phyloP scores from a whole-genome alignment of 805 yeast species.

The Kuraishia capsulata region DNA sequence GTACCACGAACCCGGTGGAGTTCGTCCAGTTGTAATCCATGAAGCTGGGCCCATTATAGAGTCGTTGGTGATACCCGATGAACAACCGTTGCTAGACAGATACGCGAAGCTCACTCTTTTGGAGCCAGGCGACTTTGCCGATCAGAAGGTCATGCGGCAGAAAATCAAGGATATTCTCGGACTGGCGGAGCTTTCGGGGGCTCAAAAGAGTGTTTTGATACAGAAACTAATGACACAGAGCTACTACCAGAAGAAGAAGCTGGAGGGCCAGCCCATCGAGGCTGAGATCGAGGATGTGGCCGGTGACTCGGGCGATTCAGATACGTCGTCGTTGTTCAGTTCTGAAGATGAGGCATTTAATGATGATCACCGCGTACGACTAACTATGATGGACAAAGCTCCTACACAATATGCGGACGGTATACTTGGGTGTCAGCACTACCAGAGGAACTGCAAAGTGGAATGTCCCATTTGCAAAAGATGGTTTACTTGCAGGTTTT shows the following conservation, averaged over 20 bases:
- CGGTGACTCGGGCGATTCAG: not conserved
- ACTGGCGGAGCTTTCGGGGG: slow-evolving; percentile 26
- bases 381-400: slow-evolving; percentile 35
- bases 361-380: slow-evolving; percentile 30
- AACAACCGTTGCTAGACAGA: not conserved
- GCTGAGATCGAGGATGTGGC: slow-evolving; percentile 1
- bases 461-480: slow-evolving; percentile 68
- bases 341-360: not conserved
- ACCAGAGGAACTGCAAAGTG: slow-evolving; percentile 72
- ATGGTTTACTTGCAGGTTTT: slow-evolving; percentile 79
- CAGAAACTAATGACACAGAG: slow-evolving; percentile 66
- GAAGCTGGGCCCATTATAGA: slow-evolving; percentile 23
- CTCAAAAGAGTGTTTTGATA: slow-evolving; percentile 39
- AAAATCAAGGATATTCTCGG: slow-evolving; percentile 40
- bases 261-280: not conserved
- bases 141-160: slow-evolving; percentile 29
- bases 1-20: slow-evolving; percentile 32
- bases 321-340: not conserved
- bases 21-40: slow-evolving; percentile 25
- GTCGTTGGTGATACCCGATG: slow-evolving; percentile 28
- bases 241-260: slow-evolving; percentile 38
- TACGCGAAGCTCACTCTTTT: slow-evolving; percentile 20
- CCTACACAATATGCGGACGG: slow-evolving; percentile 39
- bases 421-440: slow-evolving; percentile 72
- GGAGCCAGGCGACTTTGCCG: slow-evolving; percentile 23